Evolutionary conservation across 805 yeast species (phyloP).

Genomic region (Suhomyces sp.): DNA sequence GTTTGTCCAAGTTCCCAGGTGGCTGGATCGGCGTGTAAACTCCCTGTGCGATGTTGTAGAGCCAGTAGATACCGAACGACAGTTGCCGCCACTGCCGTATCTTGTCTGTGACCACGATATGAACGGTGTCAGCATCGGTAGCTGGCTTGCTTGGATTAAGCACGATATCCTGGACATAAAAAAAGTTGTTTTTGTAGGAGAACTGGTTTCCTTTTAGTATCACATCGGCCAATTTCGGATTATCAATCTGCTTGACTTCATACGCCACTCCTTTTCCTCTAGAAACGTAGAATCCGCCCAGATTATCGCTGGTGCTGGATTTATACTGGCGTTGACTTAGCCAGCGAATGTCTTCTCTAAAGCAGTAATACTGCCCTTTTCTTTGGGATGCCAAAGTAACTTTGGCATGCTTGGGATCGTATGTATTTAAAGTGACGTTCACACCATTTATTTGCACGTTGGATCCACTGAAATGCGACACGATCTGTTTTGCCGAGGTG

Average conservation of each 20-base stretch:
- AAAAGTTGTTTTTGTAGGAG: conserved; percentile 38
- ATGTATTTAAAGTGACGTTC: conserved; percentile 31
- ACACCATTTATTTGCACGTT: conserved; percentile 21
- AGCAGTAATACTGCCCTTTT: conserved; percentile 21
- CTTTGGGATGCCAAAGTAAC: conserved; percentile 24
- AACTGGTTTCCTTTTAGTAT: conserved; percentile 35
- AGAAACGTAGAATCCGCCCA: conserved; percentile 31
- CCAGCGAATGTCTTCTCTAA: conserved; percentile 23
- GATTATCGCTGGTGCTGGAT: background rate
- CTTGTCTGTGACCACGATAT: conserved; percentile 53
- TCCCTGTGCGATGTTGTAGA: conserved; percentile 24
- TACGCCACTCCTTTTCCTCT: conserved; percentile 10
- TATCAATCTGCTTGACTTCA: conserved; percentile 25
- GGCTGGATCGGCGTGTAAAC: conserved; percentile 36
- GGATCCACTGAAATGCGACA: conserved; percentile 21
- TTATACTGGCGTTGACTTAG: conserved; percentile 22
- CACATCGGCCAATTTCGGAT: conserved; percentile 19
- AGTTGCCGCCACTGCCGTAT: conserved; percentile 43
- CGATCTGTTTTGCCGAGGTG: conserved; percentile 14
- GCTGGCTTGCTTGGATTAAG: conserved; percentile 43
- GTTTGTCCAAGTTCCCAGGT: conserved; percentile 9
- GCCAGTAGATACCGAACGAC: conserved; percentile 37
- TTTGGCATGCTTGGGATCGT: conserved; percentile 24
- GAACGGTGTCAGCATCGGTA: conserved; percentile 40
- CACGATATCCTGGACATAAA: conserved; percentile 26